Percentiles rank a stretch among this genome's conserved stretches.
Conservation (phyloP, 2,329 filamentous ascomycete genomes). For the Paradendryphiella salina region DNA sequence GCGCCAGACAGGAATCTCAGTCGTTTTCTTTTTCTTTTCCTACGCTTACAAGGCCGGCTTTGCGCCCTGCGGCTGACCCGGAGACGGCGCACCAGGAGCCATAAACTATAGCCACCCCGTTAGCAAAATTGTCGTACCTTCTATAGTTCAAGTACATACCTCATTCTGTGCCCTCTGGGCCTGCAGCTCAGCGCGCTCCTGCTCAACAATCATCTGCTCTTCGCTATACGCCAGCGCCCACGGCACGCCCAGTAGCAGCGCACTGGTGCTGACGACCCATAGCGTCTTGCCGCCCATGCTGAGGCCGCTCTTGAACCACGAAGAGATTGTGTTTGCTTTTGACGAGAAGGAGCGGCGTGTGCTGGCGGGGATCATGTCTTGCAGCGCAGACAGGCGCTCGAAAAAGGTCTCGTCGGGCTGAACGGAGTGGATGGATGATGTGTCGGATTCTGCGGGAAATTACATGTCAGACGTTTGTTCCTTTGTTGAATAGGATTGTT, state of each 20-base stretch:
- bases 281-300: conserved; percentile 80
- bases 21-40: neutral
- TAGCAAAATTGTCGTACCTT: conserved; percentile 6
- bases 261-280: conserved; percentile 89
- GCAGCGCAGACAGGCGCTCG: conserved; percentile 70
- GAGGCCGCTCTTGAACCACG: conserved; percentile 63
- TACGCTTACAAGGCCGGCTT: conserved; percentile 42
- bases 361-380: conserved; percentile 80
- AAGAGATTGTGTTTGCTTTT: conserved; percentile 56
- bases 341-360: conserved; percentile 62
- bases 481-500: conserved; percentile 45
- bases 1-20: conserved; percentile 2
- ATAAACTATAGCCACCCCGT: conserved; percentile 34
- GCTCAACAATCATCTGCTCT: conserved; percentile 94
- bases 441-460: conserved; percentile 78
- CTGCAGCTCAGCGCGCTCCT: conserved; percentile 98
- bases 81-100: conserved; percentile 35
- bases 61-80: conserved; percentile 32
- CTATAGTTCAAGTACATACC: conserved; percentile 48
- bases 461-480: conserved; percentile 11
- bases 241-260: conserved; percentile 86
- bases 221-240: conserved; percentile 92
- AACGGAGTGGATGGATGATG: conserved; percentile 61
- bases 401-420: conserved; percentile 54
- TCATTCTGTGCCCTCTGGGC: conserved; percentile 82